Percentiles rank a stretch among this genome's conserved stretches.
Conservation (phyloP, 2,329 filamentous ascomycete genomes). For the Pseudohalonectria lignicola region DNA sequence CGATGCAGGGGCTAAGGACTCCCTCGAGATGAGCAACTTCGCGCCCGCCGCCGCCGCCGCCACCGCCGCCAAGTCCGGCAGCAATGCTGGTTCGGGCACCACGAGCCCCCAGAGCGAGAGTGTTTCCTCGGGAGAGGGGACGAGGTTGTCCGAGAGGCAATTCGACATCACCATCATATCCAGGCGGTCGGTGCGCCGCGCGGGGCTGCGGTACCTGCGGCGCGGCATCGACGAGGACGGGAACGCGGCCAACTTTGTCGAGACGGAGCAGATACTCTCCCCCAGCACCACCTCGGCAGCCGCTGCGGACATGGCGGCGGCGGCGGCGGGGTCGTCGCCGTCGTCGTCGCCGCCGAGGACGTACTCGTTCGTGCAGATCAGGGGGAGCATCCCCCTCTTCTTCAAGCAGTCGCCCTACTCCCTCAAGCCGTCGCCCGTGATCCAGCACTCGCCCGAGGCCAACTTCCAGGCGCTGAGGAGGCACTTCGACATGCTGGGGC, state of each 20-base stretch:
- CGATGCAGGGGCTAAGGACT: conserved; percentile 28
- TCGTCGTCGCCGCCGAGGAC: conserved; percentile 34
- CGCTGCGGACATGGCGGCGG: not conserved
- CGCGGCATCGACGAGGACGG: conserved; percentile 87
- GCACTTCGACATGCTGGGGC: conserved; percentile 63
- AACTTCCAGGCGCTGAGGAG: conserved; percentile 70
- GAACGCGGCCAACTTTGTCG: conserved; percentile 78
- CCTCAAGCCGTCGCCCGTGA: conserved; percentile 72
- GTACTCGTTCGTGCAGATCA: conserved; percentile 77
- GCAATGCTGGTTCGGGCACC: too few relatives aligned
- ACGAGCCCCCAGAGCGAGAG: conserved; percentile 14
- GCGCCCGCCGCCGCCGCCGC: too few relatives aligned
- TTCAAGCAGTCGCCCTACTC: conserved; percentile 94
- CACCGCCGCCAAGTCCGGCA: too few relatives aligned
- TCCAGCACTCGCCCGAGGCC: conserved; percentile 69
- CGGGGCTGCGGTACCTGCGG: conserved; percentile 80
- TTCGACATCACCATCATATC: conserved; percentile 86
- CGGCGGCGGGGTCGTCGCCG: conserved; percentile 9
- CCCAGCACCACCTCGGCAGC: conserved; percentile 24
- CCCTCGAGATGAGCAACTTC: conserved; percentile 26
- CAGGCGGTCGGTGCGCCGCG: conserved; percentile 74
- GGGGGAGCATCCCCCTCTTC: conserved; percentile 88
- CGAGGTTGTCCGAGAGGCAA: conserved; percentile 35
- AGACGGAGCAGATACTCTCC: conserved; percentile 90
- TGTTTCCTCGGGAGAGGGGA: conserved; percentile 13